Conservation (phyloP, 2,329 filamentous ascomycete genomes). For the Fusarium napiforme region DNA sequence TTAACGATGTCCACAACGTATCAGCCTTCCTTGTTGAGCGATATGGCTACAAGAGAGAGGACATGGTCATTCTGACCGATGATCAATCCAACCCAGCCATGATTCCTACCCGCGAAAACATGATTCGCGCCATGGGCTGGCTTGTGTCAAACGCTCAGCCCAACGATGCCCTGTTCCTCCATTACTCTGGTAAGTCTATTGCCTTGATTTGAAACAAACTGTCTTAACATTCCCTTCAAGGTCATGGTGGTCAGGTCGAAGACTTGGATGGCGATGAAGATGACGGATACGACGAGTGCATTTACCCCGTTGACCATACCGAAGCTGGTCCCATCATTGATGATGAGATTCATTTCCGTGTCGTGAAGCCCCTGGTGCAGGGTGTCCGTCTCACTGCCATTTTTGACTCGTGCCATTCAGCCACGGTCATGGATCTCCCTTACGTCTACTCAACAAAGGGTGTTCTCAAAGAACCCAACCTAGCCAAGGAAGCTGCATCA, state of each 20-base stretch:
- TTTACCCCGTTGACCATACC: constrained; percentile 81
- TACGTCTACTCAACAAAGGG: constrained; percentile 86
- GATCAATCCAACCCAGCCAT: constrained; percentile 77
- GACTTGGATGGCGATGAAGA: constrained; percentile 81
- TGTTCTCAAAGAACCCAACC: constrained; percentile 82
- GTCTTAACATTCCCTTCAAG: constrained; percentile 51
- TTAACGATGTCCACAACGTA: constrained; percentile 84
- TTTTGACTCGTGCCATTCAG: constrained; percentile 85
- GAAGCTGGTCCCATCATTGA: constrained; percentile 78
- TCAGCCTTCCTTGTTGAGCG: constrained; percentile 74
- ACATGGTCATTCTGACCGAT: constrained; percentile 83
- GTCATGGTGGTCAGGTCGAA: constrained; percentile 80
- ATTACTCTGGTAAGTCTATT: constrained; percentile 70
- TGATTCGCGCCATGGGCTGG: constrained; percentile 80
- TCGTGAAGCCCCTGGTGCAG: constrained; percentile 80
- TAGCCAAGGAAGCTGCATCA: constrained; percentile 81
- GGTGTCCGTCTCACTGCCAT: constrained; percentile 88
- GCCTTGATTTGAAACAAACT: not conserved
- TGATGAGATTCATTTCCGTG: constrained; percentile 80
- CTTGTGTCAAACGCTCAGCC: constrained; percentile 76
- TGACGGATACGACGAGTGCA: constrained; percentile 81
- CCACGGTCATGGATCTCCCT: constrained; percentile 79
- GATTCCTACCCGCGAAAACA: constrained; percentile 80
- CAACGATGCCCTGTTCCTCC: constrained; percentile 82
- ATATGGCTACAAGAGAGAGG: constrained; percentile 78